A percentile compares a stretch with the other conserved stretches of the same genome.
phyloP scores from a whole-genome alignment of 257 asterid species.

The Lavandula angustifolia region DNA sequence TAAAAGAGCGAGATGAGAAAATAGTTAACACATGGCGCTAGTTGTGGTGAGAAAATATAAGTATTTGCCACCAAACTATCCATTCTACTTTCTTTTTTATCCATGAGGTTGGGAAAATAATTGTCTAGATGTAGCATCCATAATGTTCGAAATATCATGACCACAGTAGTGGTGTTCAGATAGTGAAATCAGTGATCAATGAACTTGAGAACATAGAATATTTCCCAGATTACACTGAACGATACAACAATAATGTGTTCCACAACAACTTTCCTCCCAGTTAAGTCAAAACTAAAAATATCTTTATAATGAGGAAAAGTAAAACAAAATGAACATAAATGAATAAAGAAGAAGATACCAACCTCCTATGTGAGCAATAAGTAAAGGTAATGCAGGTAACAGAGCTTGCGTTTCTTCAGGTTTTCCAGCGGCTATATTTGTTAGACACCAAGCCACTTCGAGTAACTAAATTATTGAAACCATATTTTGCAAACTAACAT shows the following conservation, averaged over 20 bases:
- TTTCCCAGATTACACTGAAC: background rate
- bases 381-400: constrained; percentile 89
- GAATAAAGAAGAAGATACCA: constrained; percentile 35
- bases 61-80: background rate
- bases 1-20: background rate
- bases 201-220: background rate
- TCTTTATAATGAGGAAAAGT: background rate
- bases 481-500: constrained; percentile 16
- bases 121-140: background rate
- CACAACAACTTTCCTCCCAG: background rate
- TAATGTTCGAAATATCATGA: background rate
- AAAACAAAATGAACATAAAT: constrained; percentile 13
- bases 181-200: background rate
- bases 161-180: background rate
- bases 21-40: too few species aligned
- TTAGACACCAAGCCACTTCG: constrained; percentile 99
- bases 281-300: constrained; percentile 23
- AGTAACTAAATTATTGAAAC: constrained; percentile 58
- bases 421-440: constrained; percentile 95
- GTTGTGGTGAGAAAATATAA: constrained; percentile 8
- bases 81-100: background rate
- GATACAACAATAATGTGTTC: background rate
- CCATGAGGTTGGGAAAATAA: background rate
- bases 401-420: constrained; percentile 89
- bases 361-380: constrained; percentile 98